Evolutionary conservation across 2,329 filamentous ascomycete species (phyloP), one percentile per base, ranked within the genome.

Genomic region (Neoascochyta sp.): DNA sequence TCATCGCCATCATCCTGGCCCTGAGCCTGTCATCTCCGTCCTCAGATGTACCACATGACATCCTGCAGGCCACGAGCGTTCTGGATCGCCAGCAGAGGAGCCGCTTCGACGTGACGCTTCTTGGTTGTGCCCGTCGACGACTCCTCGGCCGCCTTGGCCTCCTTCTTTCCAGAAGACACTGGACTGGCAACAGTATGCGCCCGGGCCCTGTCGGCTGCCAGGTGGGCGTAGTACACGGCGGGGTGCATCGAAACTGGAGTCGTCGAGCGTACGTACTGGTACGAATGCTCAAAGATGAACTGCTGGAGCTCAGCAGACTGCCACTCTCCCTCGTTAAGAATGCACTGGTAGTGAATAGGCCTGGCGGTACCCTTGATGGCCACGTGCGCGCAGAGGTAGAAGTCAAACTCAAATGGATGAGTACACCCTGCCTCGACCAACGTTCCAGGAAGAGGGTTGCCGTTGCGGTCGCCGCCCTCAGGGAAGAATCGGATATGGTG

Each of bases 401-500:
- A 95, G 57, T 96, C 92, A 58, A 83, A 93, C 58, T 94, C 85
- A 54, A 83, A 86, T 0, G 92, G 87, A 51, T 90, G 86, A 0
- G 88, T 95, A n/a, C 93, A 81, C 36, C 94, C 90, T 18, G 73
- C 74, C 63, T 96, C 90, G 4, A 98, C 81, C 1, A 98, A 59
- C 0, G 86, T 94, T 3, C 92, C 93, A 0, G 90, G 90, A 0
- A 90, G 62, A 1, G 88, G 76, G 53, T 96, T 98, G 19, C 72
- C 75, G 44, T 94, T 93, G 27, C 73, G 73, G 54, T 98, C 92
- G 7, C 65, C 73, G 4, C 66, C 58, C 26, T 77, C 73, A 0
- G 92, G 90, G 68, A 96, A 96, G 60, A 95, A 88, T 10, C 92
- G 84, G 30, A 95, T 80, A 22, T 95, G 90, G 47, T 98, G 92